Evolutionary conservation across 345 rosid genomes (phyloP).

Genomic region (Rhodamnia argentea): DNA sequence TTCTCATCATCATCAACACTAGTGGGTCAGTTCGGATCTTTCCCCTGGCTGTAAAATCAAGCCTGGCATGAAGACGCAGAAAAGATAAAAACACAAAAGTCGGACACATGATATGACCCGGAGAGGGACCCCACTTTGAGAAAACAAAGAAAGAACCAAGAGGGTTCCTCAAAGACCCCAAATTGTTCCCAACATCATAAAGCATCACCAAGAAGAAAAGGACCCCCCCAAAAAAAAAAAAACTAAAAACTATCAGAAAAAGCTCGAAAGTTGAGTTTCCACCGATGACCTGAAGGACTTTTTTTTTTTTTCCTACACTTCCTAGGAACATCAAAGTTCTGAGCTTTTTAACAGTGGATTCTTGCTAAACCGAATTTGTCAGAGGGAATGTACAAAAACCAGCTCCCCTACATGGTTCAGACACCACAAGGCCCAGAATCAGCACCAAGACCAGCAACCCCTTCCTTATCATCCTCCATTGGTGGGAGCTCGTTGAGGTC

Average conservation of each 20-base stretch:
- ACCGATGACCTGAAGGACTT: not conserved
- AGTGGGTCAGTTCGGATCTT: not conserved
- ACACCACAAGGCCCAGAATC: not conserved
- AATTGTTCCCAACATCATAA: not conserved
- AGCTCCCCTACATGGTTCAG: not conserved
- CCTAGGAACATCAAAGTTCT: not conserved
- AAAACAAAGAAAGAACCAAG: not conserved
- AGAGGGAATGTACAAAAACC: not conserved
- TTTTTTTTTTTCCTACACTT: not conserved
- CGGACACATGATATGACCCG: not conserved
- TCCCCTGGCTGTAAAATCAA: not conserved
- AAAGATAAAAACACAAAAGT: not conserved
- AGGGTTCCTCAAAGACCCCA: not conserved
- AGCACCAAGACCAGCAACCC: not conserved
- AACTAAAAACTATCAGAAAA: not conserved
- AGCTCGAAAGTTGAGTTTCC: not conserved
- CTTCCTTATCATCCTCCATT: constrained; percentile 8
- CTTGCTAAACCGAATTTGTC: not conserved
- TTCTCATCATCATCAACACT: not conserved
- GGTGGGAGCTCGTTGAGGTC: constrained; percentile 34
- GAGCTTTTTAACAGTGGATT: not conserved
- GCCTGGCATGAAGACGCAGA: not conserved
- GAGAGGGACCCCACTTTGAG: not conserved
- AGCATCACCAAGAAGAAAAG: not conserved
- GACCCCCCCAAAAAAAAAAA: not conserved